Conservation (phyloP, 257 asterid species). For the Ocimum tenuiflorum region DNA sequence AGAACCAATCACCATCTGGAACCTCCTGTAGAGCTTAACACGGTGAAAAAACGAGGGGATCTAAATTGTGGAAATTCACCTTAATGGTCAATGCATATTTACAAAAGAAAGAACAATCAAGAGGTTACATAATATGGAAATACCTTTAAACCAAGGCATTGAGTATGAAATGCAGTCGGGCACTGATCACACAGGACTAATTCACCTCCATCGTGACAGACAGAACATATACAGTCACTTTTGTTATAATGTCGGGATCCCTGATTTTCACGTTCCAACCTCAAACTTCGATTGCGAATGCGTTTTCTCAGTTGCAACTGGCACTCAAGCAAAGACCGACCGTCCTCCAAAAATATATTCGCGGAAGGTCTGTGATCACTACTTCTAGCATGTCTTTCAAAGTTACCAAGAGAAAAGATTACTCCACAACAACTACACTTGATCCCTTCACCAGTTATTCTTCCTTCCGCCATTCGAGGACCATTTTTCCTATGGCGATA, state of each 20-base stretch:
- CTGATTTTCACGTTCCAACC: slow-evolving; percentile 23
- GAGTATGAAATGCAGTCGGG: slow-evolving; percentile 77
- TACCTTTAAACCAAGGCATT: slow-evolving; percentile 85
- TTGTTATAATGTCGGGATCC: slow-evolving; percentile 9
- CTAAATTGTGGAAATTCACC: neutral
- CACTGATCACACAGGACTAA: slow-evolving; percentile 77
- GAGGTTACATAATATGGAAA: neutral
- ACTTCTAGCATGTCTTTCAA: slow-evolving; percentile 79
- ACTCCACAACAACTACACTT: slow-evolving; percentile 64
- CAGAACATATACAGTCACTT: slow-evolving; percentile 73
- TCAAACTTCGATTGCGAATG: slow-evolving; percentile 9
- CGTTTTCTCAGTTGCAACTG: slow-evolving; percentile 40
- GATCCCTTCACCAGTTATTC: slow-evolving; percentile 76
- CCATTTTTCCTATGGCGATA: slow-evolving; percentile 39
- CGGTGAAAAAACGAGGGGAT: slow-evolving; percentile 10
- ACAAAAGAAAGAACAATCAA: neutral
- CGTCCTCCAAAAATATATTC: slow-evolving; percentile 65
- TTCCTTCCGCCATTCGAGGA: slow-evolving; percentile 44
- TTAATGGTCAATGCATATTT: neutral
- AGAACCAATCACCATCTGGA: slow-evolving; percentile 96
- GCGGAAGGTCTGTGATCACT: slow-evolving; percentile 49
- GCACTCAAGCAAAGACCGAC: slow-evolving; percentile 68
- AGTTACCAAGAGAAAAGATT: slow-evolving; percentile 44
- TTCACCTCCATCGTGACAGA: slow-evolving; percentile 82
- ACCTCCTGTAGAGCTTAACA: slow-evolving; percentile 46